Conservation (phyloP, 2,329 filamentous ascomycete genomes). For the Fusarium compactum region DNA sequence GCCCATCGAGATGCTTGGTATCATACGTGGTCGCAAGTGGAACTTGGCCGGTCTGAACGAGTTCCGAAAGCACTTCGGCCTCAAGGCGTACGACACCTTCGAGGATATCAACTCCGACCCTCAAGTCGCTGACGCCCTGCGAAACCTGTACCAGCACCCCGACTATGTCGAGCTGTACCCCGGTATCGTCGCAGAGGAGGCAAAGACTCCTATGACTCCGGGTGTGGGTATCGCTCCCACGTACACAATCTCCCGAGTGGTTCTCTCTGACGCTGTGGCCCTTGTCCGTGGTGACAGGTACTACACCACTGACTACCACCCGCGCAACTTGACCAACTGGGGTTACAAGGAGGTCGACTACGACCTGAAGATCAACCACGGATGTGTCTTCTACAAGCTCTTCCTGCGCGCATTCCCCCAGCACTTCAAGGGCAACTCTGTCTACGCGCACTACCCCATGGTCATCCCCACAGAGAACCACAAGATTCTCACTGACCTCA, state of each 20-base stretch:
- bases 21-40: constrained; percentile 82
- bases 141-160: constrained; percentile 79
- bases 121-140: constrained; percentile 73
- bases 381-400: constrained; percentile 87
- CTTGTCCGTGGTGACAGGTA: constrained; percentile 82
- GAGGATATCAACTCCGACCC: constrained; percentile 87
- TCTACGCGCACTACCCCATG: constrained; percentile 86
- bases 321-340: constrained; percentile 84
- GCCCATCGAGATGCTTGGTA: constrained; percentile 83
- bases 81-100: constrained; percentile 81
- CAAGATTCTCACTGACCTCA: constrained; percentile 75
- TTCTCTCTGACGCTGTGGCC: constrained; percentile 82
- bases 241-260: constrained; percentile 81
- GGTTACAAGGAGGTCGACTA: constrained; percentile 81
- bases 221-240: constrained; percentile 81
- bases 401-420: constrained; percentile 83
- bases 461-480: constrained; percentile 77
- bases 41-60: constrained; percentile 84
- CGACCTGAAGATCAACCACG: constrained; percentile 80
- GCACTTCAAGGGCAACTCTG: constrained; percentile 81
- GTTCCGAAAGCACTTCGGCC: constrained; percentile 83
- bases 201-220: constrained; percentile 78
- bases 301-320: constrained; percentile 82
- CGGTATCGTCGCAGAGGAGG: constrained; percentile 80
- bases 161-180: constrained; percentile 86